Evolutionary conservation across 352 stramenopile genomes (phyloP).

Genomic region (Phytophthora pluvialis): DNA sequence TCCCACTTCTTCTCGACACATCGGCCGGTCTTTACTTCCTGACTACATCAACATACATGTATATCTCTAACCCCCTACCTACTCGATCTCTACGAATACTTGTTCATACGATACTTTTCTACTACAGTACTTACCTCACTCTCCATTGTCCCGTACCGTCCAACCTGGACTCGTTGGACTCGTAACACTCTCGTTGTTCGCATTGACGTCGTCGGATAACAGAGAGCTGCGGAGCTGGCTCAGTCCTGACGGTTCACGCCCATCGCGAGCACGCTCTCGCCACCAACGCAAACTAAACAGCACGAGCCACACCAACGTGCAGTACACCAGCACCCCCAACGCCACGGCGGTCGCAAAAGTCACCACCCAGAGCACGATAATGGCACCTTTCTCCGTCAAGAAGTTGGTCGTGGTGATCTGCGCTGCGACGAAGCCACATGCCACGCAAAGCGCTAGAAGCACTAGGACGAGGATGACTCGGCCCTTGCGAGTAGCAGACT

Average conservation of each 20-base stretch:
- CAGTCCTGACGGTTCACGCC: conserved; percentile 22
- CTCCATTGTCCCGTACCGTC: conserved; percentile 6
- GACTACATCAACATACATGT: no score
- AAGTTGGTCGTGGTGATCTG: conserved; percentile 50
- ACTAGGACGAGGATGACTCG: conserved; percentile 44
- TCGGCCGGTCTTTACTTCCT: no score
- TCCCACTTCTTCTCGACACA: no score
- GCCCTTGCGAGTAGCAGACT: conserved; percentile 43
- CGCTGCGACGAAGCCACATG: conserved; percentile 41
- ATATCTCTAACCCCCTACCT: no score
- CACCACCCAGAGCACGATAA: conserved; percentile 55
- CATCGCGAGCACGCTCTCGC: conserved; percentile 19
- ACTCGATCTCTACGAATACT: conserved; percentile 10
- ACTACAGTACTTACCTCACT: no score
- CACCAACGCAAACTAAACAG: conserved; percentile 59
- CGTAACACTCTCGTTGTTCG: conserved; percentile 10
- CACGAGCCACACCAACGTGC: conserved; percentile 42
- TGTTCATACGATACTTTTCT: conserved; percentile 11
- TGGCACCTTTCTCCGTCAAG: conserved; percentile 31
- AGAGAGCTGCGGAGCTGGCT: conserved; percentile 28
- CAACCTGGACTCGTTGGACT: conserved; percentile 23
- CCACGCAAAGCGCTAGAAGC: conserved; percentile 42
- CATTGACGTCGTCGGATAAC: conserved; percentile 21
- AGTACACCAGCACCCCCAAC: conserved; percentile 56
- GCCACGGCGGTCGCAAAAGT: conserved; percentile 52